A percentile compares a stretch with the other conserved stretches of the same genome.
Conservation (phyloP, 495 filamentous ascomycete genomes). For the Copromyces sp. region DNA sequence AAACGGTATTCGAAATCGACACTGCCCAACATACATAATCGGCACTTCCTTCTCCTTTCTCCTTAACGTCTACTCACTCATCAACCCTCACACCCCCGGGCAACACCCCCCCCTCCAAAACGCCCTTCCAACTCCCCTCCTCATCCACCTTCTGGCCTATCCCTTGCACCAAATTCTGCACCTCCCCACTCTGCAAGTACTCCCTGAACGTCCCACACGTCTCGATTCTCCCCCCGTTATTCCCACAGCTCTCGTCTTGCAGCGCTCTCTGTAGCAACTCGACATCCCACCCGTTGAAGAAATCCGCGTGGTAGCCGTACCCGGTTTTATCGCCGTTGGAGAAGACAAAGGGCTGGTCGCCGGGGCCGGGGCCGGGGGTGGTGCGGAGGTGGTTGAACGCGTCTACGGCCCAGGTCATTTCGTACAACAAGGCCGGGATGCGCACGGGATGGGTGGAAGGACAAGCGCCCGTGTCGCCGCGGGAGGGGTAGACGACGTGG, state of each 20-base stretch:
- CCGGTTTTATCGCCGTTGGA: constrained; percentile 34
- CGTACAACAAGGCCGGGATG: constrained; percentile 51
- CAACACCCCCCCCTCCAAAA: not conserved
- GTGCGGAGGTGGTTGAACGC: constrained; percentile 29
- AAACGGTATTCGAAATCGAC: too few species aligned
- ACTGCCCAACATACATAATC: too few species aligned
- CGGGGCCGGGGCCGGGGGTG: not conserved
- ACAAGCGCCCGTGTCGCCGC: constrained; percentile 37
- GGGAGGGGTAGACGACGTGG: constrained; percentile 48
- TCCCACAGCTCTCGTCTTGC: constrained; percentile 34
- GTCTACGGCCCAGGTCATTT: constrained; percentile 50
- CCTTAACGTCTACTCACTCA: not conserved
- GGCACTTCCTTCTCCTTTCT: too few species aligned
- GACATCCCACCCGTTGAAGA: constrained; percentile 58
- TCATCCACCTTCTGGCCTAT: not conserved
- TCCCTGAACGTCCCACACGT: constrained; percentile 36
- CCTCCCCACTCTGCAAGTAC: constrained; percentile 1
- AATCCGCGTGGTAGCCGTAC: constrained; percentile 47
- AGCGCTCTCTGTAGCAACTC: constrained; percentile 39
- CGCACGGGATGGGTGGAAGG: constrained; percentile 46
- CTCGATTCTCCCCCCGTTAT: constrained; percentile 24
- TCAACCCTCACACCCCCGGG: not conserved
- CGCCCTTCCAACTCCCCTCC: not conserved
- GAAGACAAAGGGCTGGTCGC: constrained; percentile 47
- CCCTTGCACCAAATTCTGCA: not conserved